Evolutionary conservation across 192 early-diverging fungal species (phyloP), one percentile per base, ranked within the genome.

Genomic region (Rhizophagus prolifer): DNA sequence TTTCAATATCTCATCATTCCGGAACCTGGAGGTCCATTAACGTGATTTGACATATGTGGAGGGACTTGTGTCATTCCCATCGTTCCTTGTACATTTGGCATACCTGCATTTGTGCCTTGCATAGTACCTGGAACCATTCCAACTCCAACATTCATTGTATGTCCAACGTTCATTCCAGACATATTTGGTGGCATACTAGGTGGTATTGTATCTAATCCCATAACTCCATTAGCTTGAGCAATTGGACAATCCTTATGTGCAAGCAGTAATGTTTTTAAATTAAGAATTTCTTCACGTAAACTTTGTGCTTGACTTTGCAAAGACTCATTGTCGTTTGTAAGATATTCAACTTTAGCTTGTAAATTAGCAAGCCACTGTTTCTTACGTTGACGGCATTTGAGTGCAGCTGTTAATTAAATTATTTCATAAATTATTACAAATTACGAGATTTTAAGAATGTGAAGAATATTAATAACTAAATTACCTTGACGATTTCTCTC

Each of bases 331-430:
- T 94, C 92, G 16, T 78, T 85, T 2, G 90, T 81, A 26, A 93
- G 80, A 66, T 85, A 88, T 66, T 89, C 87, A 23, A 89, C 86
- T 70, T 88, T 88, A 30, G 78, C 82, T 77, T 97, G 93, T 70
- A 97, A 88, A 75, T 92, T 88, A 70, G 88, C 84, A 30, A 97
- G 85, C 94, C 94, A 95, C 80, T 94, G 88, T 84, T 97, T 97
- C 82, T 97, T 97, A 70, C 94, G 91, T 76, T 94, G 94, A 28
- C 95, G 88, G 78, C 95, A 97, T 85, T 97, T 96, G 19, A 94
- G 83, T 0, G 95, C 95, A 50, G 95, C 95, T 85, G 84, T 54
- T 60, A 13, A 23, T 9, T 36, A 47, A 2, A 38, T 59, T 9
- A 60, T 58, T 59, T 73, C n/a, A 60, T 58, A 38, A 19, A 73